Conservation (phyloP, 768 basidiomycete species). For the Boletellus sp. region DNA sequence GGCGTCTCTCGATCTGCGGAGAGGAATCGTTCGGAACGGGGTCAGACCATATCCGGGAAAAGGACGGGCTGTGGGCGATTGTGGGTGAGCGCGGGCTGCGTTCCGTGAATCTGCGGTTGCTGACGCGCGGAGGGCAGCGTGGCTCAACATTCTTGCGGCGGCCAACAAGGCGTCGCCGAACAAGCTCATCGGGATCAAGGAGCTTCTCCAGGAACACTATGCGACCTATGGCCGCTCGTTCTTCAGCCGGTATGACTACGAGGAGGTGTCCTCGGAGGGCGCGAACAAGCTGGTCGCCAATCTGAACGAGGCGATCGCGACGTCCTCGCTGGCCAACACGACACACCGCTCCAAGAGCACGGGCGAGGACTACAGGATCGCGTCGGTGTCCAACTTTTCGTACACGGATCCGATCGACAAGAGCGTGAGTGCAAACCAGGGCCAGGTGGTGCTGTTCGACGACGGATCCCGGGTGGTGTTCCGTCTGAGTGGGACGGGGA, state of each 20-base stretch:
- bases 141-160: constrained; percentile 95
- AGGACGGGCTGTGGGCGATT: constrained; percentile 98
- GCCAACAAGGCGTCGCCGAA: constrained; percentile 74
- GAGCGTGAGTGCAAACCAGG: constrained; percentile 91
- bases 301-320: constrained; percentile 67
- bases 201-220: constrained; percentile 85
- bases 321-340: constrained; percentile 64
- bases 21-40: constrained; percentile 99
- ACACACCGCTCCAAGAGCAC: constrained; percentile 65
- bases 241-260: constrained; percentile 99
- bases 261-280: constrained; percentile 90
- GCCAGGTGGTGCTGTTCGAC: constrained; percentile 85
- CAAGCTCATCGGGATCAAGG: constrained; percentile 84
- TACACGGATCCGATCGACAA: constrained; percentile 99
- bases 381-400: constrained; percentile 79
- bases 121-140: constrained; percentile 50
- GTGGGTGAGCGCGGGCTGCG: constrained; percentile 56
- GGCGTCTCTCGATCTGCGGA: constrained; percentile 94
- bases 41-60: constrained; percentile 99
- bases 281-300: constrained; percentile 82
- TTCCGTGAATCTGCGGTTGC: constrained; percentile 5
- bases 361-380: constrained; percentile 70
- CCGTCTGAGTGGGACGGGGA: constrained; percentile 94
- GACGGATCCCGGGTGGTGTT: constrained; percentile 96
- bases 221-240: constrained; percentile 92